A percentile compares a stretch with the other conserved stretches of the same genome.
These are phyloP conservation scores for Trametes cinnabarina DNA, from an alignment of 768 basidiomycete genomes.

Conservation along the genomic window DNA sequence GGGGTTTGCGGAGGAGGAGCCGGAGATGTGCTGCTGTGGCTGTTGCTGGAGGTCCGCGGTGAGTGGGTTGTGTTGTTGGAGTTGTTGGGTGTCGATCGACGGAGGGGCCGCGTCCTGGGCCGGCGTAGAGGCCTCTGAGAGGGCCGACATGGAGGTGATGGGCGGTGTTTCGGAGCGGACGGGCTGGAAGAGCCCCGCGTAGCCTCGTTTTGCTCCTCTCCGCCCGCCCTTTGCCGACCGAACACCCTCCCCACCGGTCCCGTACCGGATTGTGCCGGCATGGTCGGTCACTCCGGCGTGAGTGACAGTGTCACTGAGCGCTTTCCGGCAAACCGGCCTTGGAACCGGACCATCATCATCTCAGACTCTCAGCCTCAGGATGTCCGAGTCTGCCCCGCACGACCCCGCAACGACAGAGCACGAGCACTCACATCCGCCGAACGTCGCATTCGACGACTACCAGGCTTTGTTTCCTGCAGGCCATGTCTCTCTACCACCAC, in stretches of 20 bases:
- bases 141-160: conserved; percentile 69
- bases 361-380: background rate
- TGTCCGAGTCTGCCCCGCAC: conserved; percentile 17
- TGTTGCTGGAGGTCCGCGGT: conserved; percentile 37
- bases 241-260: background rate
- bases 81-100: conserved; percentile 58
- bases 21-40: conserved; percentile 27
- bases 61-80: conserved; percentile 41
- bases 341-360: background rate
- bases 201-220: conserved; percentile 1
- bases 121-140: conserved; percentile 69
- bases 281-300: background rate
- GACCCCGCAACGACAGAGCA: conserved; percentile 8
- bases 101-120: conserved; percentile 58
- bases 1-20: conserved; percentile 23
- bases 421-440: conserved; percentile 44
- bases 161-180: conserved; percentile 29
- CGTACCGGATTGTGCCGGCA: background rate
- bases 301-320: background rate
- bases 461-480: conserved; percentile 69
- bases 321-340: conserved; percentile 12
- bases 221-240: conserved; percentile 11
- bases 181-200: conserved; percentile 11
- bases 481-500: conserved; percentile 45
- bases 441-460: conserved; percentile 59